Evolutionary conservation across 306 rosid genomes (phyloP), one percentile per base, ranked within the genome.

Genomic region (Acmispon strigosus): DNA sequence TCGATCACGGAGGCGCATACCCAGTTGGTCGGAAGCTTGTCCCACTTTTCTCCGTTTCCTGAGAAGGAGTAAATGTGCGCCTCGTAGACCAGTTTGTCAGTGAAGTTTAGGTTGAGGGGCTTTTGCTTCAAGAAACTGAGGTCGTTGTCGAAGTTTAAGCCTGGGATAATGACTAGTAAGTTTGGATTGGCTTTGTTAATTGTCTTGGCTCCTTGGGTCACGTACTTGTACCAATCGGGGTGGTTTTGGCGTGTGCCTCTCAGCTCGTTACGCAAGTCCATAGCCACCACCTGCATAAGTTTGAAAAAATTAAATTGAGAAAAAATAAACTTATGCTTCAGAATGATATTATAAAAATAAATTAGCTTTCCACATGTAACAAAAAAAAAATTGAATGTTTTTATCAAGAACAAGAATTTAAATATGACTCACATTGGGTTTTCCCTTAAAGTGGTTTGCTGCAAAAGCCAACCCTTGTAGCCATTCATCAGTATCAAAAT

Each of bases 241-340:
- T 2, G 10, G 47, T 79, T 86, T 43, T 82, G 62, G 2, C 52
- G 49, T 7, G 82, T 6, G 2, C 84, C 88, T 55, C 84, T 84
- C 0, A 86, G 78, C 68, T 84, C 84, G 6, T 86, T 86, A 15
- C 81, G 5, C 76, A 86, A 24, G 72, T 81, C 86, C 77, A 83
- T 76, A 7, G 74, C 85, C 13, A 81, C 29, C 45, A 86, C 84
- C 84, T 84, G 2, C 6, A n/a, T 55, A 66, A n/a, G n/a, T n/a
- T n/a, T n/a, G n/a, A n/a, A n/a, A n/a, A n/a, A n/a, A n/a, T n/a
- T n/a, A n/a, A n/a, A n/a, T n/a, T n/a, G n/a, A n/a, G n/a, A n/a
- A n/a, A n/a, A n/a, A n/a, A n/a, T n/a, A n/a, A n/a, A n/a, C n/a
- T n/a, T n/a, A n/a, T n/a, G n/a, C n/a, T n/a, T n/a, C n/a, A n/a